Base-by-base conservation (phyloP, 2,329 filamentous ascomycete species). In the Neopestalotiopsis sp. region DNA sequence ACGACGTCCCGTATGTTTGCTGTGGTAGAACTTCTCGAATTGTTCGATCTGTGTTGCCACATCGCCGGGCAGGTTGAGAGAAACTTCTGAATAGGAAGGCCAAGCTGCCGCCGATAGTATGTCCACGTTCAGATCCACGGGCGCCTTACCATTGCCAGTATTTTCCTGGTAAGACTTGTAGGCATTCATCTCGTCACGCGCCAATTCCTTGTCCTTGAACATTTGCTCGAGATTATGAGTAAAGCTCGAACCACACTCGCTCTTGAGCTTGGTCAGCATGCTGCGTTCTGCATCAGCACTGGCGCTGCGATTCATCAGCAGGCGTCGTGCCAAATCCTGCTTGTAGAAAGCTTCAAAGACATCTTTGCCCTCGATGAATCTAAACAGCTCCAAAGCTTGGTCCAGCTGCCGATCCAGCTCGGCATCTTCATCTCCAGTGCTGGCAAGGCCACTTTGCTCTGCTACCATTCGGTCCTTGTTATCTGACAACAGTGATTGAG, bases 331-430 rank as follows among this genome's bases (percentile, higher is more conserved):
- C 65, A 99, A 87, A 77, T 98, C 96, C 76, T 96, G 97, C 84
- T 99, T 99, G 87, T 99, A 99, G 78, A 99, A 99, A 1, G 96
- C 95, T 79, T 99, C 96, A 72, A 99, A 99, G 0, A 98, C 93
- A 67, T 97, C 95, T 79, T 99, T 99, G 72, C 96, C 96, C 77
- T 98, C 92, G 42, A 99, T 94, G 79, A 98, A 98, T 4, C 97
- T 90, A 86, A 99, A 99, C 4, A 99, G 85, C 79, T 98, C 95
- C 2, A 99, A 85, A 0, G 94, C 95, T 77, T 97, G 93, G 74
- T 99, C 95, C 12, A 99, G 86, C 78, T 98, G 96, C 49, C 92
- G 90, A 76, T 97, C 94, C 69, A 99, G 88, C 79, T 98, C 94
- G 0, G 92, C 91, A 78, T 98, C 95, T 78, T 99, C 95, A 74